phyloP scores from a whole-genome alignment of 2,329 filamentous ascomycete genomes.

The Penicillium sp. region DNA sequence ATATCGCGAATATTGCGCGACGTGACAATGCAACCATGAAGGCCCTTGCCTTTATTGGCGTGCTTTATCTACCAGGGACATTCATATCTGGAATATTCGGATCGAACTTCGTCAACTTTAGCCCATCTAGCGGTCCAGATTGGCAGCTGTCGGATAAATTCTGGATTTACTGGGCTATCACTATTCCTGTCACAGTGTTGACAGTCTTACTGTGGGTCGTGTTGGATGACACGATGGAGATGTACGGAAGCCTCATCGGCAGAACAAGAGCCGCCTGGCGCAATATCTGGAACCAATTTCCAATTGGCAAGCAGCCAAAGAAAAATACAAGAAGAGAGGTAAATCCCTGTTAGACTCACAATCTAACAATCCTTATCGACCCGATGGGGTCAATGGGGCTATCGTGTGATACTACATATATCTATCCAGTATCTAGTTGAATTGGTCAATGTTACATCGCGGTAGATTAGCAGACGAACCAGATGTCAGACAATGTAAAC shows the following conservation, averaged over 20 bases:
- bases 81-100: constrained; percentile 14
- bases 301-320: neutral
- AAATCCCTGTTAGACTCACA: too few relatives aligned
- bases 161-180: constrained; percentile 14
- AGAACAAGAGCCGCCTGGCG: neutral
- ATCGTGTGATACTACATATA: neutral
- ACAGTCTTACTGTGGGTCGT: constrained; percentile 5
- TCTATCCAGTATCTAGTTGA: neutral
- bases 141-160: constrained; percentile 13
- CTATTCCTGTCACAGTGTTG: constrained; percentile 11
- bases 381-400: neutral
- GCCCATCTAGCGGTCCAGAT: neutral
- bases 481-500: neutral
- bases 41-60: constrained; percentile 9
- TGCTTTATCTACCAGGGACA: constrained; percentile 12
- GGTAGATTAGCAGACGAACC: neutral
- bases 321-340: neutral
- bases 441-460: neutral
- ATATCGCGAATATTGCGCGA: constrained; percentile 6
- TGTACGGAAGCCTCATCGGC: neutral
- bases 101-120: constrained; percentile 12
- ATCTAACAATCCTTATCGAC: neutral
- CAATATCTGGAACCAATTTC: neutral
- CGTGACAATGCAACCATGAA: constrained; percentile 13
- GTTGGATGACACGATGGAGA: constrained; percentile 7